Base-by-base conservation (phyloP, 768 basidiomycete genomes). In the Rossbeevera mucosa region DNA sequence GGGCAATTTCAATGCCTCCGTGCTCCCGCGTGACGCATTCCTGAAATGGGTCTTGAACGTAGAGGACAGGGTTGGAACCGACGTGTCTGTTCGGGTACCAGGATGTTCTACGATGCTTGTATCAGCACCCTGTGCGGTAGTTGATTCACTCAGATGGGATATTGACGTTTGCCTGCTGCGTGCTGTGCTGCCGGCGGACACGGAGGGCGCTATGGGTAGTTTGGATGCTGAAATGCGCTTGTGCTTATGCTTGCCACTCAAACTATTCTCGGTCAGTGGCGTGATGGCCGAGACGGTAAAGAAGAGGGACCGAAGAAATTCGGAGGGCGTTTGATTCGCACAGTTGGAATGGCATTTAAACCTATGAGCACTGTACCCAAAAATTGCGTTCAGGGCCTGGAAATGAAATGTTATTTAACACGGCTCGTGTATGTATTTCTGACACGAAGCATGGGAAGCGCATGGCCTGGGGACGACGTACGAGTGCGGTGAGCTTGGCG, bases 341-440 rank as follows among this genome's bases (percentile, higher is more conserved):
- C 50, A 47, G 14, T 50, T 54, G 40, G 59, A n/a, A 47, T 72
- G 69, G 52, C 82, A 72, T 64, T 77, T 85, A 52, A 82, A 61
- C 63, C 76, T 82, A 54, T 84, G 82, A 0, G 81, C 76, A 20
- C 75, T 62, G 48, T 80, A 69, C 22, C 83, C 81, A 63, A 89
- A 85, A 13, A 88, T 64, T 20, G 75, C 74, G 31, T 77, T 73
- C 25, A 89, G 67, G 13, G 78, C 80, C 86, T 88, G 63, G 46
- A 43, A 62, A 41, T 51, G 55, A 50, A 54, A 55, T 38, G 20
- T 52, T 38, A 36, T 36, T 36, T 18, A 57, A 21, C 45, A 38
- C 45, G 42, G 40, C 40, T 47, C 28, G 42, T 51, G 40, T 20
- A 24, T 38, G 47, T 13, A n/a, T 38, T 18, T 31, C 18, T 22